Evolutionary conservation across 1,139 yeast species (phyloP), one percentile per base, ranked within the genome.

Genomic region (Barnettozyma hawaiiensis): DNA sequence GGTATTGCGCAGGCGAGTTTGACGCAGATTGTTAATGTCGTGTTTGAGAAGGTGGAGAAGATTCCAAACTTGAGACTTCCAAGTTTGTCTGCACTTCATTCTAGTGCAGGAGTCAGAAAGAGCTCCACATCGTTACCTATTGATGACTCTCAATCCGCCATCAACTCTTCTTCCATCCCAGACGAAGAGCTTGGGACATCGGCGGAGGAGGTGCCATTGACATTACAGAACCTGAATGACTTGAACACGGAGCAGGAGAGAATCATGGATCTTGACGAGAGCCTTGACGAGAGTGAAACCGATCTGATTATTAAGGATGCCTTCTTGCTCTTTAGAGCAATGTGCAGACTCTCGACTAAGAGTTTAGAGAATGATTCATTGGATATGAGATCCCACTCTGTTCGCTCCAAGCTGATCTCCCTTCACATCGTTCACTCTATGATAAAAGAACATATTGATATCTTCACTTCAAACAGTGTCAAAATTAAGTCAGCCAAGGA

Each of bases 1-100:
- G 85, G 92, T 1, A 82, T 90, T 47, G 98, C 98, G 0, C 98
- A 94, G 65, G 97, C 96, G 3, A 83, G 94, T 9, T 71, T 94
- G 50, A 86, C 95, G 4, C 98, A 94, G 64, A 85, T 90, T 55
- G 87, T 92, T 26, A 81, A 83, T 45, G 81, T 87, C 5, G 81
- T 90, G 14, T 92, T 87, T 64, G 94, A 83, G 50, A 74, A 95
- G 51, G 85, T 89, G 31, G 69, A 66, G 45, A 69, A 53, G 20
- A 42, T 53, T 42, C 45, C 46, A 31, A 29, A 38, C 40, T 40
- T 64, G 35, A 42, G 20, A 36, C 28, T 32, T 23, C 35, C 19
- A n/a, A 26, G 36, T 4, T 5, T 26, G 10, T 39, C 45, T 11
- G 39, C 44, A 35, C 12, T 44, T 10, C 35, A 39, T 18, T 41